Evolutionary conservation across 179 eudicot species (phyloP), one percentile per base, ranked within the genome.

Genomic region (Carnegiea gigantea): DNA sequence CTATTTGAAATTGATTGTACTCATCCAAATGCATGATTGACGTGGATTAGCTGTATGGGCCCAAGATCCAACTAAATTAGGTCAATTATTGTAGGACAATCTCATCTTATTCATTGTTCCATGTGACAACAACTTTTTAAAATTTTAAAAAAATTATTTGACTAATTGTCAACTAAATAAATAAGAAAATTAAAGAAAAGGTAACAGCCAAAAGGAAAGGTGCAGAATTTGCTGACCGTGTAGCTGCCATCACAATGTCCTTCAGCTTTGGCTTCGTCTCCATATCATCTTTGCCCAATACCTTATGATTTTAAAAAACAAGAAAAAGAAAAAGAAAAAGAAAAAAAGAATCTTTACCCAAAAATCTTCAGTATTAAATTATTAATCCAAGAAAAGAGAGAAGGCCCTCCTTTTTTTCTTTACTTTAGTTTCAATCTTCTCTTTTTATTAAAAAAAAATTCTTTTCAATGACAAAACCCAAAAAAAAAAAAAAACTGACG

Each of bases 171-270:
- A 57, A 57, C 7, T 17, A 15, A 65, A 46, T 65, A 0, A 24
- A 43, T 24, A 30, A 33, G 36, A 33, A 33, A 33, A 33, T 1
- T 6, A 1, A 18, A 79, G 7, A 51, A 71, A 24, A 18, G 38
- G 2, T 23, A 72, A 48, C 20, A 26, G 13, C 60, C 17, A 53
- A 53, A 30, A 62, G 38, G 20, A 14, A 59, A 62, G 36, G 59
- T 48, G 30, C 10, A 30, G 8, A 49, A 36, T 48, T 20, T 20
- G 64, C 82, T 75, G 23, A 94, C 98, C 98, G 90, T 75, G 97
- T 93, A 23, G 95, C 97, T 65, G 92, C 89, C 88, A 94, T 85
- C 38, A 93, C 92, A 62, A 91, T 10, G 38, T 87, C 86, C 84
- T 91, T 93, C 40, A 93, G 82, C 89, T 57, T 92, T 57, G 81